Evolutionary conservation across 371 early-diverging fungal genomes (phyloP).

Genomic region (Mortierella sp.): DNA sequence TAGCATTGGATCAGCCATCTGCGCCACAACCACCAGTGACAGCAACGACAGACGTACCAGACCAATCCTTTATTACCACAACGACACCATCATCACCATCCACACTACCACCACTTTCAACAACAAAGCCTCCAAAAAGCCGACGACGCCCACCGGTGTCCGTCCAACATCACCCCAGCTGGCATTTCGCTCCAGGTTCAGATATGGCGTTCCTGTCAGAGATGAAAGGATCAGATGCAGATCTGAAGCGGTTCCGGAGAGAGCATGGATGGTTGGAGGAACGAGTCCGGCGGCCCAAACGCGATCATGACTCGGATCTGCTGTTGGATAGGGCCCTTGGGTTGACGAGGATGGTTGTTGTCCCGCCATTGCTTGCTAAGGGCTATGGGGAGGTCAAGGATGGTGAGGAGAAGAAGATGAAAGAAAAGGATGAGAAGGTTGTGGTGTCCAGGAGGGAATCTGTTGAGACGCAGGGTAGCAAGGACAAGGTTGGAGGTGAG

Average conservation of each 20-base stretch:
- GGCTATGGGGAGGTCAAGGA: not conserved
- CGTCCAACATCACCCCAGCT: conserved; percentile 17
- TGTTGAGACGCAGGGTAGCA: not conserved
- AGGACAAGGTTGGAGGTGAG: conserved; percentile 3
- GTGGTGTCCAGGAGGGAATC: conserved; percentile 5
- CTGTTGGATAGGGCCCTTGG: conserved; percentile 36
- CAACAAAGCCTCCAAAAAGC: not conserved
- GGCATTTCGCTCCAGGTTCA: conserved; percentile 43
- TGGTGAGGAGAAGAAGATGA: not conserved
- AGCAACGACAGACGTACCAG: not conserved
- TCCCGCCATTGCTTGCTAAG: not conserved
- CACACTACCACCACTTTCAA: not conserved
- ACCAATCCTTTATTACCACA: too few relatives aligned
- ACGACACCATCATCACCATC: too few relatives aligned
- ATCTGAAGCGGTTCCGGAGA: conserved; percentile 46
- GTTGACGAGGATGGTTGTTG: conserved; percentile 15
- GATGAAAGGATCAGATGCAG: conserved; percentile 46
- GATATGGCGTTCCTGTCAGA: conserved; percentile 53
- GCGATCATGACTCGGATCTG: conserved; percentile 20
- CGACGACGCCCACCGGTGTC: not conserved
- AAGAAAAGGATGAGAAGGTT: not conserved
- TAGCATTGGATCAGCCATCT: not conserved
- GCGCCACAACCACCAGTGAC: not conserved
- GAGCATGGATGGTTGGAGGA: conserved; percentile 49
- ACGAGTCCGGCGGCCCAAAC: conserved; percentile 26